A percentile compares a stretch with the other conserved stretches of the same genome.
These are phyloP conservation scores for Tolypocladium tundrense DNA, from an alignment of 2,329 filamentous ascomycete genomes.

Conservation along the genomic window DNA sequence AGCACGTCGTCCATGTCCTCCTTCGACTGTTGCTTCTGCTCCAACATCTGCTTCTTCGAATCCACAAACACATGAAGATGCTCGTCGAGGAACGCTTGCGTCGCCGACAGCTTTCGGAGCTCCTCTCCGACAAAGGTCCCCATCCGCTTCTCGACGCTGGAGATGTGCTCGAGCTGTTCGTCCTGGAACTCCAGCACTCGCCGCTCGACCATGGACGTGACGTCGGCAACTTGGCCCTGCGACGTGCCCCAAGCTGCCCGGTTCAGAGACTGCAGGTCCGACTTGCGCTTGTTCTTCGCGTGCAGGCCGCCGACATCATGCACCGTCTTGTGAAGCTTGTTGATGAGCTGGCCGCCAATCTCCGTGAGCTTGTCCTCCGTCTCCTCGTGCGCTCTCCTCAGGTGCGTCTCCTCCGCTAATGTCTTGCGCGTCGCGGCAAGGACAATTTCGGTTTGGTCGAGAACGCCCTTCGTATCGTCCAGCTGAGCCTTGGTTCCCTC, in stretches of 20 bases:
- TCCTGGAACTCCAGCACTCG: conserved; percentile 62
- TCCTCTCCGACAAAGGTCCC: conserved; percentile 67
- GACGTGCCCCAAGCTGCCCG: conserved; percentile 68
- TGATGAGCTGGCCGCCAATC: conserved; percentile 67
- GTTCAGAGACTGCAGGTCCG: conserved; percentile 73
- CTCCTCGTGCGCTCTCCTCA: conserved; percentile 75
- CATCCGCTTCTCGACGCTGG: conserved; percentile 60
- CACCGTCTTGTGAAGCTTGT: conserved; percentile 68
- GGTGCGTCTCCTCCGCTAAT: conserved; percentile 66
- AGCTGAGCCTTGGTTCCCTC: conserved; percentile 64
- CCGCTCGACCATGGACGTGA: conserved; percentile 67
- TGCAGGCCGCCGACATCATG: conserved; percentile 72
- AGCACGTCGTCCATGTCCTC: conserved; percentile 86
- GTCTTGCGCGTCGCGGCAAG: conserved; percentile 65
- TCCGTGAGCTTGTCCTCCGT: conserved; percentile 70
- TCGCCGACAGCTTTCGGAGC: conserved; percentile 57
- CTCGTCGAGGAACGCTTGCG: conserved; percentile 59
- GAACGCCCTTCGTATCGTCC: conserved; percentile 67
- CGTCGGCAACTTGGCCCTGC: conserved; percentile 62
- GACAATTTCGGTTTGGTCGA: conserved; percentile 82
- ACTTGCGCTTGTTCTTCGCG: conserved; percentile 77
- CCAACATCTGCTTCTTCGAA: conserved; percentile 57
- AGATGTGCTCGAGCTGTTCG: conserved; percentile 63
- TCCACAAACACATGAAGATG: conserved; percentile 58
- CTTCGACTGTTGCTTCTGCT: conserved; percentile 58